Evolutionary conservation across 306 rosid species (phyloP).

Genomic region (Styphnolobium japonicum): DNA sequence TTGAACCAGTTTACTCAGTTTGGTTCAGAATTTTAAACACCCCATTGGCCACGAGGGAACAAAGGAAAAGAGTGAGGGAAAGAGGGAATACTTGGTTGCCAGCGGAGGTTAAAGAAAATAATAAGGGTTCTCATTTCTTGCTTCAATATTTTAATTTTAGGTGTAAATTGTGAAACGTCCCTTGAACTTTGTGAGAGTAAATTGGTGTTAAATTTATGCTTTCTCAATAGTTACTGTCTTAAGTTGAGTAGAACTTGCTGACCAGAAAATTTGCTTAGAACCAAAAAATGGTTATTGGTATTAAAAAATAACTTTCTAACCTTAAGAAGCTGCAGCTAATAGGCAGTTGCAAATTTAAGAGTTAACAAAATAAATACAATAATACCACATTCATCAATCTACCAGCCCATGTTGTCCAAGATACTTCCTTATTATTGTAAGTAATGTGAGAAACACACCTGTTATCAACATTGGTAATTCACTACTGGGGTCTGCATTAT

Average conservation of each 20-base stretch:
- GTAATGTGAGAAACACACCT: constrained; percentile 31
- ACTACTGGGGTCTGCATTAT: constrained; percentile 31
- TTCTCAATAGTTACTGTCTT: not conserved
- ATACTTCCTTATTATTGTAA: not conserved
- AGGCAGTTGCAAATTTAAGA: not conserved
- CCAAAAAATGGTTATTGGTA: not conserved
- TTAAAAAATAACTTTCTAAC: not conserved
- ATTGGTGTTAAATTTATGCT: not conserved
- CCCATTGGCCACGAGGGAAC: not conserved
- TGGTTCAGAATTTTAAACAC: not conserved
- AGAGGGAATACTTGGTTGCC: not conserved
- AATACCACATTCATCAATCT: not conserved
- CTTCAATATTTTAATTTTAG: not conserved
- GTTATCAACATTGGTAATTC: constrained; percentile 41
- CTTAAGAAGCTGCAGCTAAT: not conserved
- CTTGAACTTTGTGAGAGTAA: not conserved
- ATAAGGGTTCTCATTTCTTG: not conserved
- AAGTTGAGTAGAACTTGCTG: not conserved
- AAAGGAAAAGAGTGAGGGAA: not conserved
- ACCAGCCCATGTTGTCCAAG: not conserved
- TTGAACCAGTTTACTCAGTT: not conserved
- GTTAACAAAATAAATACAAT: not conserved
- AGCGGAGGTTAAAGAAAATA: not conserved
- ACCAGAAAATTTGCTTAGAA: not conserved
- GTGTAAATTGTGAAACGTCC: not conserved